Base-by-base conservation (phyloP, 140 eudicot genomes). In the Anethum foeniculum region DNA sequence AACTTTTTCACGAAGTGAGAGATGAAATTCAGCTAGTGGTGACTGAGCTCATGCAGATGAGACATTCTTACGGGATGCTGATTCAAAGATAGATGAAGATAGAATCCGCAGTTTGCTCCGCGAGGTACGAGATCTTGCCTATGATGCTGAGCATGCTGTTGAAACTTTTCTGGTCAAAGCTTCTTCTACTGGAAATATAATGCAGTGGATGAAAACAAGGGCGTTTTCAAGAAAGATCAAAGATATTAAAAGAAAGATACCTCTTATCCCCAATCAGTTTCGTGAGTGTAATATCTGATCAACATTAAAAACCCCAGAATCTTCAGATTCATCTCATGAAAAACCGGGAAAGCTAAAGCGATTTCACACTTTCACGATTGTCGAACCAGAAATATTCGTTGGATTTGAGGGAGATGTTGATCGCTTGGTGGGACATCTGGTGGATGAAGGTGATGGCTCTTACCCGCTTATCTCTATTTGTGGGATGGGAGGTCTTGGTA, bases 401-500 rank as follows among this genome's bases (percentile, higher is more conserved):
- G 85, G 81, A 15, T 23, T 64, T 28, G 27, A 43, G 10, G 69
- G 34, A 43, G 77, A 64, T 10, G 51, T 76, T 21, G 79, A 49
- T 3, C 3, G n/a, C 0, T 43, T 82, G 46, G 80, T 41, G 18
- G 75, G 67, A 8, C 19, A 23, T 71, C 7, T 82, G 77, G 54
- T 76, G 47, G 15, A 76, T 8, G 62, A 30, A 5, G 56, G 80
- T 25, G 76, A 64, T 74, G 39, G 25, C 18, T 10, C 12, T 23
- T 76, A 77, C 11, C n/a, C 36, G 0, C 71, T 36, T 8, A 25
- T 77, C 10, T 65, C 85, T 13, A 69, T 76, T 13, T 71, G 65
- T 43, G 86, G 86, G 4, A 79, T 83, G 83, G 83, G 80, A 11
- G 86, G 86, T 6, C 18, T 83, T 0, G 86, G 86, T 0, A 82